A percentile compares a stretch with the other conserved stretches of the same genome.
Conservation (phyloP, 2,329 filamentous ascomycete genomes). For the Epichloe sibirici region DNA sequence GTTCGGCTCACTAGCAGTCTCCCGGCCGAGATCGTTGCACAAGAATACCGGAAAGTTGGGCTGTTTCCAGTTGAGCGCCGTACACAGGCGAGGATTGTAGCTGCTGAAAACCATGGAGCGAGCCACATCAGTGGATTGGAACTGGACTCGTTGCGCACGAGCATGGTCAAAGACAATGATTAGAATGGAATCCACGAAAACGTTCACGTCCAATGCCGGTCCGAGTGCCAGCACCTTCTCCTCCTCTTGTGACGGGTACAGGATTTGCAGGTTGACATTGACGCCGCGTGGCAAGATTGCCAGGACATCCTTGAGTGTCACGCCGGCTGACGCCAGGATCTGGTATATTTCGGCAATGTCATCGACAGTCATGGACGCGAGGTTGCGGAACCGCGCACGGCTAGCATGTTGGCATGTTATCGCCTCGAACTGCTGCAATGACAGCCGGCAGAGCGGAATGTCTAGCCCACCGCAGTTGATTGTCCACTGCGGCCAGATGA, state of each 20-base stretch:
- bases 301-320: slow-evolving; percentile 70
- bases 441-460: slow-evolving; percentile 69
- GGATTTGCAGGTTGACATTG: slow-evolving; percentile 81
- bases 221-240: slow-evolving; percentile 58
- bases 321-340: slow-evolving; percentile 60
- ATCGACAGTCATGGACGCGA: slow-evolving; percentile 35
- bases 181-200: slow-evolving; percentile 72
- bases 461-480: slow-evolving; percentile 65
- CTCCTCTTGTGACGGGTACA: slow-evolving; percentile 70
- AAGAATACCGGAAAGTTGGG: slow-evolving; percentile 95
- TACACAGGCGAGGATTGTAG: slow-evolving; percentile 82
- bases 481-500: slow-evolving; percentile 79
- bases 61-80: slow-evolving; percentile 96
- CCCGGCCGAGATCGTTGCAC: slow-evolving; percentile 77
- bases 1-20: slow-evolving; percentile 31
- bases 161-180: slow-evolving; percentile 86
- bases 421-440: slow-evolving; percentile 56
- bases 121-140: slow-evolving; percentile 57
- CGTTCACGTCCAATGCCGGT: slow-evolving; percentile 72
- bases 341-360: slow-evolving; percentile 57
- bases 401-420: slow-evolving; percentile 33
- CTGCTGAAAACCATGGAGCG: slow-evolving; percentile 89
- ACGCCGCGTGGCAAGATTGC: slow-evolving; percentile 62
- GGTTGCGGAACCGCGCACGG: slow-evolving; percentile 28
- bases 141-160: slow-evolving; percentile 48